Evolutionary conservation across 2,329 filamentous ascomycete genomes (phyloP), one percentile per base, ranked within the genome.

Genomic region (Raffaelea albimanens): DNA sequence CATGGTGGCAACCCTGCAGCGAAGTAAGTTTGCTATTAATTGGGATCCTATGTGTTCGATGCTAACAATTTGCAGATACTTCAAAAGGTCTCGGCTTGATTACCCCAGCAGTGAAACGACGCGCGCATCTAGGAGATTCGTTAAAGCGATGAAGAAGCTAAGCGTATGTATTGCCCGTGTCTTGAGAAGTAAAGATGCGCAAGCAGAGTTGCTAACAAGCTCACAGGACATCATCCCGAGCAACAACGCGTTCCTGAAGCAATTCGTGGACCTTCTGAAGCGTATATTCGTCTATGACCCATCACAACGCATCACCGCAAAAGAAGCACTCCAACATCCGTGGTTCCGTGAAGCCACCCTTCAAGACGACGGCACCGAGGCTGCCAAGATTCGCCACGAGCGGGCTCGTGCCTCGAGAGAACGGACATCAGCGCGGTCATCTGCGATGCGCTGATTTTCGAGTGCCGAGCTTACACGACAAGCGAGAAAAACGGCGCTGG

Each of bases 231-330:
- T 83, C 45, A 82, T 84, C 38, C 80, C 80, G 0, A 67, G 68
- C 5, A 78, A 68, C 53, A 80, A 66, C 51, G 67, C 67, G 13
- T 85, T 84, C 62, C 67, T 81, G 49, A 71, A 70, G 50, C 74
- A 78, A 52, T 84, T 85, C 56, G 63, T 83, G 43, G 80, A 84
- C 59, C 68, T 85, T 10, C 64, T 85, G 8, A 70, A 72, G 56
- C 82, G 76, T 61, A 84, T 85, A 43, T 85, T 85, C 55, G 73
- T 83, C 29, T 85, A 85, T 59, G 80, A 85, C 50, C 80, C 81
- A 11, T 65, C 68, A 5, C 73, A 79, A 48, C 76, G 81, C 41
- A 84, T 85, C 52, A 83, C 79, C 4, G 81, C 81, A 20, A 80
- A 82, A 53, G 68, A 83, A 56, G 81, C 81, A 2, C 64, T 85